A percentile compares a stretch with the other conserved stretches of the same genome.
These are phyloP conservation scores for Marasmius sp. DNA, from an alignment of 1,284 basidiomycete genomes.

Conservation along the genomic window DNA sequence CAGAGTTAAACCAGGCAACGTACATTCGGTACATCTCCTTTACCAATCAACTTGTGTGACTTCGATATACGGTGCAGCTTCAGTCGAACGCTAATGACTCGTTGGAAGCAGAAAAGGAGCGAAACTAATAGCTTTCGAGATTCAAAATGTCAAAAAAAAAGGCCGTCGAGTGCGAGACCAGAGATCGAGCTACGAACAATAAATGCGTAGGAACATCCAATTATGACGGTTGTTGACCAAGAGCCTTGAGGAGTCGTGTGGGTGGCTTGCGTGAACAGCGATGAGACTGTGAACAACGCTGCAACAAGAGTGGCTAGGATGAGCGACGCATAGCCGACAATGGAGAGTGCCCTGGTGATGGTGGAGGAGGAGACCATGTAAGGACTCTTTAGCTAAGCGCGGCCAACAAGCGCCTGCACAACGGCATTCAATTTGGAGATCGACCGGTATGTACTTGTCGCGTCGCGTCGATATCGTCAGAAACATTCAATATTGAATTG, in stretches of 20 bases:
- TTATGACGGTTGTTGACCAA: slow-evolving; percentile 57
- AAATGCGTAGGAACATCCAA: slow-evolving; percentile 63
- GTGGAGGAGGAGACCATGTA: background rate
- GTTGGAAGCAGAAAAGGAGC: slow-evolving; percentile 61
- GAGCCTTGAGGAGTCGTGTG: slow-evolving; percentile 52
- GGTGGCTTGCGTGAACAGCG: slow-evolving; percentile 68
- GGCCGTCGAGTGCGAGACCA: background rate
- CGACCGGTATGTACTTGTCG: no score
- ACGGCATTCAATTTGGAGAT: no score
- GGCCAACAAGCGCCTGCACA: no score
- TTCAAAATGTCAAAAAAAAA: background rate
- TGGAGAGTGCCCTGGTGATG: slow-evolving; percentile 35
- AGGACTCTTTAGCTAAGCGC: no score
- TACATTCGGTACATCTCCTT: slow-evolving; percentile 74
- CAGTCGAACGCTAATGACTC: slow-evolving; percentile 61
- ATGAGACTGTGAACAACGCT: slow-evolving; percentile 58
- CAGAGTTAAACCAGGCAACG: slow-evolving; percentile 21
- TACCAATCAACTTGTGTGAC: slow-evolving; percentile 59
- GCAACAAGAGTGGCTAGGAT: slow-evolving; percentile 55
- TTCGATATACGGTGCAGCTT: slow-evolving; percentile 73
- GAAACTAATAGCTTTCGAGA: slow-evolving; percentile 49
- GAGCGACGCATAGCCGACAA: slow-evolving; percentile 48
- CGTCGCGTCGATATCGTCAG: no score
- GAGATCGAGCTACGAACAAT: slow-evolving; percentile 46
- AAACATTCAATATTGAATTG: background rate